phyloP scores from a whole-genome alignment of 1,139 yeast genomes.

The Hemisphaericaspora subhashii region DNA sequence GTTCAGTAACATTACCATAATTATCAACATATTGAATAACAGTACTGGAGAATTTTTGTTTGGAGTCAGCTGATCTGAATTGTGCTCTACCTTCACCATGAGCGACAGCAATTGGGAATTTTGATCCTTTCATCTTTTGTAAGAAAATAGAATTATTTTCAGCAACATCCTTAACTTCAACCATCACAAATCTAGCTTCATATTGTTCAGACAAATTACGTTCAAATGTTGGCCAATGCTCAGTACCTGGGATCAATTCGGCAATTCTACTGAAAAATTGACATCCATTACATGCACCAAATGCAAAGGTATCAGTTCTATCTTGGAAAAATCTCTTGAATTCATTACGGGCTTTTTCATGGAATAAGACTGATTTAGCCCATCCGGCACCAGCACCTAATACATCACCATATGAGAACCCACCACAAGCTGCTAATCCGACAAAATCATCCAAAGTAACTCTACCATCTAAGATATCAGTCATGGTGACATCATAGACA shows the following conservation, averaged over 20 bases:
- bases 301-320: conserved; percentile 91
- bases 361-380: conserved; percentile 96
- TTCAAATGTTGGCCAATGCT: conserved; percentile 95
- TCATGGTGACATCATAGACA: conserved; percentile 94
- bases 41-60: conserved; percentile 45
- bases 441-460: conserved; percentile 78
- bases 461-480: conserved; percentile 77
- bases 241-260: conserved; percentile 90
- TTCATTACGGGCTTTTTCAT: conserved; percentile 72
- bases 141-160: conserved; percentile 69
- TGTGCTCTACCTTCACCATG: conserved; percentile 97
- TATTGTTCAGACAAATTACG: conserved; percentile 91
- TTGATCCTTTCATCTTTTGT: conserved; percentile 87
- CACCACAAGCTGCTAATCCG: conserved; percentile 99
- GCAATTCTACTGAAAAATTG: conserved; percentile 91
- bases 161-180: conserved; percentile 62
- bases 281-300: conserved; percentile 99
- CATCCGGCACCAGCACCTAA: conserved; percentile 99
- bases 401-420: conserved; percentile 98
- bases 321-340: conserved; percentile 80
- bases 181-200: conserved; percentile 93
- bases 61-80: conserved; percentile 49
- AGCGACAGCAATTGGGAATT: conserved; percentile 94
- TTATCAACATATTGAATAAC: conserved; percentile 85
- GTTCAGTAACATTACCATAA: conserved; percentile 79